Evolutionary conservation across 2,329 filamentous ascomycete species (phyloP).

Genomic region (Cordyceps cateniannulata): DNA sequence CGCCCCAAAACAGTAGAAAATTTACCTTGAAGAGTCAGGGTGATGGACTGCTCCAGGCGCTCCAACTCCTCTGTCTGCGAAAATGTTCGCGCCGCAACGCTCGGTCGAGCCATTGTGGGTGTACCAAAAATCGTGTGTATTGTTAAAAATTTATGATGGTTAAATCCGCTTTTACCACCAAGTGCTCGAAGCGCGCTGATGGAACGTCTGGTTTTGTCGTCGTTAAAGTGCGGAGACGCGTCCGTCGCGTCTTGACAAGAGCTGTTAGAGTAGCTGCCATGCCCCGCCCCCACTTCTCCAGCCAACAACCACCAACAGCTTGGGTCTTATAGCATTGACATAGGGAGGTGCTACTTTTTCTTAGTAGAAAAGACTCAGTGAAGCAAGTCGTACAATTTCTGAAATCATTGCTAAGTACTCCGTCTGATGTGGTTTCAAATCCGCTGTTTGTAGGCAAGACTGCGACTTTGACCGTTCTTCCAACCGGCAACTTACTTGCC

Average conservation of each 20-base stretch:
- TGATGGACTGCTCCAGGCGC: conserved; percentile 93
- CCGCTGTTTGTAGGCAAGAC: not conserved
- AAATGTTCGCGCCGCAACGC: conserved; percentile 48
- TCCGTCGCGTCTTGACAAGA: not conserved
- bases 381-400: too few species aligned
- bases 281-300: not conserved
- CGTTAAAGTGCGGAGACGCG: conserved; percentile 8
- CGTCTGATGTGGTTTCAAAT: too few species aligned
- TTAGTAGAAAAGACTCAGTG: too few species aligned
- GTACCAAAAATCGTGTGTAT: not conserved
- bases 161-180: not conserved
- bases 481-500: not conserved
- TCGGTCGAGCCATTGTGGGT: conserved; percentile 43
- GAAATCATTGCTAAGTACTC: too few species aligned
- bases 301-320: not conserved
- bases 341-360: too few species aligned
- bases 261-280: not conserved
- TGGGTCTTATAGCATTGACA: too few species aligned
- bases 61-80: conserved; percentile 93
- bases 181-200: not conserved
- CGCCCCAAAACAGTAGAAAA: not conserved
- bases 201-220: not conserved
- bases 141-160: not conserved
- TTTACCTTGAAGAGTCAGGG: conserved; percentile 82
- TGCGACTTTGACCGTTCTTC: not conserved